A percentile compares a stretch with the other conserved stretches of the same genome.
Conservation (phyloP, 2,329 filamentous ascomycete genomes). For the Aspergillus sp. region DNA sequence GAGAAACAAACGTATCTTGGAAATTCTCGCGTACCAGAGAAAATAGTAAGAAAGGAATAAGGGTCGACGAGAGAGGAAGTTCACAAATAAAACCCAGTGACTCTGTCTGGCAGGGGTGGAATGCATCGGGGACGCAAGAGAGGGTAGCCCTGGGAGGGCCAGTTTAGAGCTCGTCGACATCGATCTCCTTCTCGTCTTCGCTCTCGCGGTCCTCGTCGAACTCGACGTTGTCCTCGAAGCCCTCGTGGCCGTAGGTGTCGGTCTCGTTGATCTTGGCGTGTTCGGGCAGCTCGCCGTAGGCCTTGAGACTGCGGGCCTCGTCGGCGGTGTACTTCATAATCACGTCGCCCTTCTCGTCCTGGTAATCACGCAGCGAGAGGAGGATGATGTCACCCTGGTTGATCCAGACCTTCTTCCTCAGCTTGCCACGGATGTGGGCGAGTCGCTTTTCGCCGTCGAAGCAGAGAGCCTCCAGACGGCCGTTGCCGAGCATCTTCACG, state of each 20-base stretch:
- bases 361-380: constrained; percentile 84
- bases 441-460: constrained; percentile 91
- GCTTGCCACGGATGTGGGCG: constrained; percentile 88
- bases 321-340: constrained; percentile 96
- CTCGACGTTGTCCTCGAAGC: constrained; percentile 96
- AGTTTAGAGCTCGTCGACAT: constrained; percentile 89
- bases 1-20: constrained; percentile 8
- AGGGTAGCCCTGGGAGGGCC: constrained; percentile 20
- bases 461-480: constrained; percentile 87
- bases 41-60: constrained; percentile 20
- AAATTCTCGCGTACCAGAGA: constrained; percentile 16
- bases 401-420: constrained; percentile 99
- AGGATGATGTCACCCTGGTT: constrained; percentile 96
- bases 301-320: constrained; percentile 91
- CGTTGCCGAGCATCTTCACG: constrained; percentile 94
- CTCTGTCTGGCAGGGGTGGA: constrained; percentile 29
- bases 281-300: constrained; percentile 95
- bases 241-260: constrained; percentile 83
- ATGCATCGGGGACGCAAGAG: constrained; percentile 22
- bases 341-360: constrained; percentile 90
- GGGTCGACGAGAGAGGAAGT: constrained; percentile 13
- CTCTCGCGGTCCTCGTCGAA: constrained; percentile 88
- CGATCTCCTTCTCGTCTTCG: constrained; percentile 74
- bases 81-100: constrained; percentile 17
- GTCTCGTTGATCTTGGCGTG: constrained; percentile 99